phyloP scores from a whole-genome alignment of 176 grass and related monocot genomes.

The Tillandsia fasciculata region DNA sequence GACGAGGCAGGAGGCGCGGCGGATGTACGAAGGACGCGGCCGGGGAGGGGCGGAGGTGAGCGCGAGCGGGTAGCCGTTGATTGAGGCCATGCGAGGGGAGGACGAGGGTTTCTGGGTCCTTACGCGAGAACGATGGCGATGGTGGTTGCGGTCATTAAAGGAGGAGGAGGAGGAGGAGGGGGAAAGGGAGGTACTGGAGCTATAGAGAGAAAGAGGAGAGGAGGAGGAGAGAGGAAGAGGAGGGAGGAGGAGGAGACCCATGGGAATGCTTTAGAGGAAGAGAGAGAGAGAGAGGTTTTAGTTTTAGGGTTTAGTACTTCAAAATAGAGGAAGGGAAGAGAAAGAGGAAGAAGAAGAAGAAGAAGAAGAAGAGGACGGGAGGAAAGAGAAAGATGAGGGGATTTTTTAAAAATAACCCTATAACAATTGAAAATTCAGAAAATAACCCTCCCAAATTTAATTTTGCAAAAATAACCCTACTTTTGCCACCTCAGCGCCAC shows the following conservation, averaged over 20 bases:
- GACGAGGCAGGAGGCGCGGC: constrained; percentile 54
- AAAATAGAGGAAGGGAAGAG: neutral
- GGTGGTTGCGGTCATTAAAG: neutral
- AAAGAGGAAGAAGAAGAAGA: neutral
- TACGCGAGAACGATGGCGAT: neutral
- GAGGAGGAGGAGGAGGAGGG: neutral
- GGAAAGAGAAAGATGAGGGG: neutral
- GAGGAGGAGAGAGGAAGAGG: constrained; percentile 4
- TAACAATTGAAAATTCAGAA: too few species aligned
- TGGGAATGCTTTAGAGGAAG: neutral
- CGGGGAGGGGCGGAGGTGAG: neutral
- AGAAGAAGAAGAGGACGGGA: neutral
- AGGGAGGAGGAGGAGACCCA: constrained; percentile 26
- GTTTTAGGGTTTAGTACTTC: too few species aligned
- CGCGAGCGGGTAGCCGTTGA: constrained; percentile 17
- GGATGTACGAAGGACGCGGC: constrained; percentile 36
- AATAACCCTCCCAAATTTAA: too few species aligned
- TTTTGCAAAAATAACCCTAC: too few species aligned
- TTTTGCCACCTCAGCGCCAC: too few species aligned
- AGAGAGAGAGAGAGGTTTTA: too few species aligned
- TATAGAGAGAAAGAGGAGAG: neutral
- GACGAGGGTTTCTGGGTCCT: neutral
- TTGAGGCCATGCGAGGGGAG: neutral
- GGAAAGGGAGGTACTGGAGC: constrained; percentile 2
- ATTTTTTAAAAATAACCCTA: too few species aligned